Evolutionary conservation across 768 basidiomycete species (phyloP), one percentile per base, ranked within the genome.

Genomic region (Lyophyllum decastes): DNA sequence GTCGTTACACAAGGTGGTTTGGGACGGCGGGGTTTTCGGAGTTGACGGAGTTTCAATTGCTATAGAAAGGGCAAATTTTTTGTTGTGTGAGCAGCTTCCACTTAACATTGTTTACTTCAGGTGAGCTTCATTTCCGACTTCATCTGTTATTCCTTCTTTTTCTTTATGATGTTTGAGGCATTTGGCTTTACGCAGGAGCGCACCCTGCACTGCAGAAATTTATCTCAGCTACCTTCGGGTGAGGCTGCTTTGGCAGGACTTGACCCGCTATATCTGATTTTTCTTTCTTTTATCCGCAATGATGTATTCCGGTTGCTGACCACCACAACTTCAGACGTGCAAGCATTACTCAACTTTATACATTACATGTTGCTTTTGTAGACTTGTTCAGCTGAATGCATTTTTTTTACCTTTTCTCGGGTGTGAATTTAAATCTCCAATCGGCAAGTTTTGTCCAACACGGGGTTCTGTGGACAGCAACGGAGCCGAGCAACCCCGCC

Each of bases 161-260:
- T 47, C 30, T 53, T 47, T 64, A 84, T 87, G 89, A 91, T 91
- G 89, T 86, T 89, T 90, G 89, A 91, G 89, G 89, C 89, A 91
- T 90, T 90, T 91, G 89, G 89, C 89, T 90, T 90, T 90, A 91
- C 64, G 88, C 84, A 76, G 78, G 82, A 72, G 69, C 66, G 79
- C 66, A 63, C 73, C 83, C 82, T 83, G 86, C 87, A 78, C 72
- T 91, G 90, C 86, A 89, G 89, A 92, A 87, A 85, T 64, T 70
- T 80, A 89, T 83, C 90, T 92, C 90, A 91, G 89, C 89, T 91
- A 91, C 90, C 90, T 92, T 89, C 87, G 83, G 84, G 79, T 77
- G 71, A 72, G 73, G 65, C 74, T 72, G 63, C 76, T 74, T 80
- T 77, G 76, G 77, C 68, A 62, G 73, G 68, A 66, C 65, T 66